Conservation (phyloP, 83 land plant species). For the Diphasiastrum complanatum region DNA sequence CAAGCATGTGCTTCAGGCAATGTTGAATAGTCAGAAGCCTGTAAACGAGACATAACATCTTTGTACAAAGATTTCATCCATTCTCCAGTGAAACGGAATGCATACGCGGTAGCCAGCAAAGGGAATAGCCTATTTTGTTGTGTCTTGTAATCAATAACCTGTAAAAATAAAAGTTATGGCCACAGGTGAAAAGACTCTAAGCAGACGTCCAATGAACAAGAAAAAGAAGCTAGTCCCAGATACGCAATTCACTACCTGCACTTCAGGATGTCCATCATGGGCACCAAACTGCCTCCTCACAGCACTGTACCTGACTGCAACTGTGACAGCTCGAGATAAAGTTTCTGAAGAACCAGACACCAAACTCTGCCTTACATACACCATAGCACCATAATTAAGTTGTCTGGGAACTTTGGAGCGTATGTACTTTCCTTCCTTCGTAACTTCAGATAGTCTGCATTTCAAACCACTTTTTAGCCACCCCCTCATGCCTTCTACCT, state of each 20-base stretch:
- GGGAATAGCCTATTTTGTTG: slow-evolving; percentile 95
- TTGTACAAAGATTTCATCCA: slow-evolving; percentile 91
- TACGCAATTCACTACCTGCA: slow-evolving; percentile 47
- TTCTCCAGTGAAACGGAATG: slow-evolving; percentile 86
- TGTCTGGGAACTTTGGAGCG: slow-evolving; percentile 77
- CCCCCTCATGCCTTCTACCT: slow-evolving; percentile 2
- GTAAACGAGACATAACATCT: slow-evolving; percentile 76
- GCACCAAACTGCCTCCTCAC: slow-evolving; percentile 95
- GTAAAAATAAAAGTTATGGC: background rate
- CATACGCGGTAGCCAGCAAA: slow-evolving; percentile 93
- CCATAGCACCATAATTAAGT: slow-evolving; percentile 94
- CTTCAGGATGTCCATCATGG: slow-evolving; percentile 65
- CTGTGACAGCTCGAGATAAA: slow-evolving; percentile 84
- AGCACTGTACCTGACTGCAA: slow-evolving; percentile 91
- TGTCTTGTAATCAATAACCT: slow-evolving; percentile 94
- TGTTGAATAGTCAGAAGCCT: slow-evolving; percentile 78
- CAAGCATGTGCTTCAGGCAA: slow-evolving; percentile 98
- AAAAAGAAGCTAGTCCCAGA: background rate
- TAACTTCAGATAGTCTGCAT: slow-evolving; percentile 70
- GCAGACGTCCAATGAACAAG: background rate
- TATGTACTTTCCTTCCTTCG: slow-evolving; percentile 75
- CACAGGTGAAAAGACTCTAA: background rate
- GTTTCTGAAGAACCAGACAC: slow-evolving; percentile 78
- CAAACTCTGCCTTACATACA: slow-evolving; percentile 76
- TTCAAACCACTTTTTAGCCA: background rate